Evolutionary conservation across 2,329 filamentous ascomycete genomes (phyloP), one percentile per base, ranked within the genome.

Genomic region (Ceratocystis smalleyi): DNA sequence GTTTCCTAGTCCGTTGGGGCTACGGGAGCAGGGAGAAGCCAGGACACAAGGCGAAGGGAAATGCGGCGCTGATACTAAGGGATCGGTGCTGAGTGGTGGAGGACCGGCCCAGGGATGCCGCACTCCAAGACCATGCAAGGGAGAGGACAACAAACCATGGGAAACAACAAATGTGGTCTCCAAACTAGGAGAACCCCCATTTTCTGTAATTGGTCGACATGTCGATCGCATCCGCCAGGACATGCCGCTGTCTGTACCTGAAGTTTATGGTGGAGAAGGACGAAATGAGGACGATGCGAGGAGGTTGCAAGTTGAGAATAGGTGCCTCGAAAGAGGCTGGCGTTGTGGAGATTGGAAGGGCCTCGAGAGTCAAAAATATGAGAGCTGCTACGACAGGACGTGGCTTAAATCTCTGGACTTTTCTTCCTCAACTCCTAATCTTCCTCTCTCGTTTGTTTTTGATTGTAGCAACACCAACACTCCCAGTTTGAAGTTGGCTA

Each of bases 81-180:
- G 64, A 59, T 2, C 32, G 47, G 19, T 60, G 40, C 59, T 62
- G 64, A 54, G 47, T 51, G 64, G 27, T 35, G 55, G 59, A 64
- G 61, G 60, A 30, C 35, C n/a, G 27, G 19, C 22, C 43, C 19
- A 63, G 60, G 59, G 64, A 55, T 61, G 60, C 40, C 5, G 24
- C 30, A 27, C 32, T 19, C 62, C 8, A 47, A 32, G 51, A 59
- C 22, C 22, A 59, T 43, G 62, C 40, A 59, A 62, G 45, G 49
- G 49, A 27, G 64, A 65, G 32, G 32, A 51, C 35, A 43, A 27
- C 27, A 19, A 32, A n/a, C 54, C 7, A 35, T 5, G n/a, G 54
- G 24, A 57, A 57, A 57, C 54, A 57, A 57, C 27, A 19, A 57
- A 57, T 17, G 7, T 57, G 54, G 54, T 5, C 54, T 24, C 54